These are phyloP conservation scores for Sicyos edulis DNA, from an alignment of 306 rosid species.

Conservation along the genomic window DNA sequence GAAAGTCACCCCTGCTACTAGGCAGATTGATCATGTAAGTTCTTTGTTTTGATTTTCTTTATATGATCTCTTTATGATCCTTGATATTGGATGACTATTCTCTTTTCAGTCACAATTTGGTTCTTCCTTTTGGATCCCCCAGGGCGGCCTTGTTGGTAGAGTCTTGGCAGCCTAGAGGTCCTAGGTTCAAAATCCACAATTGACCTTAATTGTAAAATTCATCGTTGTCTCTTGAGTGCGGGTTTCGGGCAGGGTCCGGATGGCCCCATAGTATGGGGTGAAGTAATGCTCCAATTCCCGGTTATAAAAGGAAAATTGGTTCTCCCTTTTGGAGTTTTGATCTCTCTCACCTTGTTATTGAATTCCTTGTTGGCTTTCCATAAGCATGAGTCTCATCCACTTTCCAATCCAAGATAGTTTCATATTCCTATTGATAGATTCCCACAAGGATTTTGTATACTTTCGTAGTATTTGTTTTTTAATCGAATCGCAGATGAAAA, in stretches of 20 bases:
- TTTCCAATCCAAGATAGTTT: neutral
- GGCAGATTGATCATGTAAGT: conserved; percentile 97
- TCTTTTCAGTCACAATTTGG: no score
- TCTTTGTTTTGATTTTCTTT: neutral
- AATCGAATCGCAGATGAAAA: neutral
- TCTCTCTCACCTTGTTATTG: neutral
- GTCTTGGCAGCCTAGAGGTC: no score
- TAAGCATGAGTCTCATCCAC: neutral
- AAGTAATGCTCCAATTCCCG: no score
- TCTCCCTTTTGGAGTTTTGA: neutral
- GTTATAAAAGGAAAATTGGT: neutral
- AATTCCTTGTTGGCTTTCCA: neutral
- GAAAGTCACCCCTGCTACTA: conserved; percentile 89
- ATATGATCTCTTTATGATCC: neutral
- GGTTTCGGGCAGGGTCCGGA: no score
- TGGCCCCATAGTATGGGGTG: no score
- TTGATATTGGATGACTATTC: neutral
- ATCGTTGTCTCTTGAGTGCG: no score
- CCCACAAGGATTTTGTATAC: neutral
- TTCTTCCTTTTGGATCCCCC: no score
- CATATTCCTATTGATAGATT: neutral
- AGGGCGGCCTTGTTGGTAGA: no score
- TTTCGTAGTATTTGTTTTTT: no score
- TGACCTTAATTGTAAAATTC: no score
- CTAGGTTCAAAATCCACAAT: no score